Base-by-base conservation (phyloP, 495 filamentous ascomycete species). In the Arthonia radiata region DNA sequence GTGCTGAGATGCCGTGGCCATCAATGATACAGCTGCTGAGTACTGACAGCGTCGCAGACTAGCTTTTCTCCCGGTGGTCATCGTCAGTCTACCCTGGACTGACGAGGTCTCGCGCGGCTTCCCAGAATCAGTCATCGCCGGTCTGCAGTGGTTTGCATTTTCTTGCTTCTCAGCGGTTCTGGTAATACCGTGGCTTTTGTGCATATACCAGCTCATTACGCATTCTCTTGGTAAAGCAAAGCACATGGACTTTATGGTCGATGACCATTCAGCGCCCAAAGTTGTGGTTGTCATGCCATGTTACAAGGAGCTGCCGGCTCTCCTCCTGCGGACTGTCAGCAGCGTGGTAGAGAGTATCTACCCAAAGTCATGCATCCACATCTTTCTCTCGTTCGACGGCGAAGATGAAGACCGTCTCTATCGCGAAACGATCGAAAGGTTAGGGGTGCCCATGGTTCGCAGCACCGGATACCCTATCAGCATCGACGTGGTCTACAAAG, bases 201-300 rank as follows among this genome's bases (percentile, higher is more conserved):
- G 83, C 46, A 61, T 93, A 24, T 90, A 86, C 42, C 67, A 81
- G 36, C 63, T 91, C 9, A 69, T 91, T 26, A 91, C 77, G 5
- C 71, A 81, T 43, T 71, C 69, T 17, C 52, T 93, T 14, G 83
- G 86, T 19, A 64, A 78, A 26, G 72, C 54, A 15, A 77, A 76
- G 37, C 62, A 69, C 18, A 74, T 92, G 38, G 82, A 92, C 42
- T 58, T 74, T 25, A 68, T 77, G 0, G 52, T 94, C 26, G 77
- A 93, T 42, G 79, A 91, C 37, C 49, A 57, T 0, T 74, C 71
- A 5, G 83, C 86, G 2, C 86, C 86, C 0, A 97, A 94, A 46
- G 79, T 89, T 4, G 82, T 94, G 23, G 79, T 94, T 29, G 73
- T 94, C 23, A 93, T 97, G 80, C 86, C 86, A 2, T 86, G 80